Evolutionary conservation across 2,329 filamentous ascomycete species (phyloP).

Genomic region (Whalleya microplaca): DNA sequence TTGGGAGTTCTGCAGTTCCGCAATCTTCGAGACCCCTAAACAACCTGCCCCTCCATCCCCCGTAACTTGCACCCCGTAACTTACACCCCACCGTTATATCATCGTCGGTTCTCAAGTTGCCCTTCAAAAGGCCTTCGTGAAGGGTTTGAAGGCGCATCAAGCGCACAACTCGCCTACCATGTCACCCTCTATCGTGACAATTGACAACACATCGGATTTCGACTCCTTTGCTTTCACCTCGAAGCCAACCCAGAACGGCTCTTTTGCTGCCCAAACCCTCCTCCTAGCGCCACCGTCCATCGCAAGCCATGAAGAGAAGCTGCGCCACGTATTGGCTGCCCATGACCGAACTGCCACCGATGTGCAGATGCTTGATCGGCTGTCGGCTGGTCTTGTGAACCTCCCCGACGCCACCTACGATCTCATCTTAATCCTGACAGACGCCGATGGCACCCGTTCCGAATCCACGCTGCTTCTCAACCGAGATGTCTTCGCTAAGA

Average conservation of each 20-base stretch:
- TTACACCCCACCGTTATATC: neutral
- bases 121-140: neutral
- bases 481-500: constrained; percentile 67
- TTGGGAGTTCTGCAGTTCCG: neutral
- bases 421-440: constrained; percentile 80
- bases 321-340: constrained; percentile 70
- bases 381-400: constrained; percentile 78
- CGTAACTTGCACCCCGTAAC: neutral
- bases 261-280: constrained; percentile 61
- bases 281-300: constrained; percentile 90
- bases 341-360: constrained; percentile 80
- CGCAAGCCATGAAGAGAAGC: constrained; percentile 78
- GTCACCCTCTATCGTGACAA: constrained; percentile 55
- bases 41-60: constrained; percentile 17
- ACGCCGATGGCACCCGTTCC: constrained; percentile 68
- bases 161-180: constrained; percentile 40
- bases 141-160: constrained; percentile 10
- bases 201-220: constrained; percentile 32
- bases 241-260: constrained; percentile 25
- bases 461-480: constrained; percentile 69
- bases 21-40: neutral
- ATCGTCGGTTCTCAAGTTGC: constrained; percentile 4
- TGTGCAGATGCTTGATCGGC: constrained; percentile 95
- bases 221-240: constrained; percentile 22
- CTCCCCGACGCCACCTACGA: constrained; percentile 82